Percentiles rank a stretch among this genome's conserved stretches.
These are phyloP conservation scores for Aaosphaeria pasadenensis DNA, from an alignment of 2,329 filamentous ascomycete genomes.

Conservation along the genomic window DNA sequence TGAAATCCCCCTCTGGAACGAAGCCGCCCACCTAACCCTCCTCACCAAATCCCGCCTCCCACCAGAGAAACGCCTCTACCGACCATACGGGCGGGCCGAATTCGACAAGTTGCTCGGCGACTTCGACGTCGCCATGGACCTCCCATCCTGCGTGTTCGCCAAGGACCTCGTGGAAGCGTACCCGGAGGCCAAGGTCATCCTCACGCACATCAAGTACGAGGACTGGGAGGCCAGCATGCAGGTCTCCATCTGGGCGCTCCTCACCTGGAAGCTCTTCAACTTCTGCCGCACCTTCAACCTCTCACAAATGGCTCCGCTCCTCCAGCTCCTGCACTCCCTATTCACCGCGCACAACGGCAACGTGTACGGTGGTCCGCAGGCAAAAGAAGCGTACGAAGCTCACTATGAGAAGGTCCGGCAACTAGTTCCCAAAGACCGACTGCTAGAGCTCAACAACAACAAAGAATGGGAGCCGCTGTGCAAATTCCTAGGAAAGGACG, in stretches of 20 bases:
- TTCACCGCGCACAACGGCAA: constrained; percentile 23
- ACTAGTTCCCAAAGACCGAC: constrained; percentile 14
- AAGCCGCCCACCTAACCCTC: constrained; percentile 24
- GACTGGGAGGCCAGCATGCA: constrained; percentile 26
- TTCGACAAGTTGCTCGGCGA: constrained; percentile 48
- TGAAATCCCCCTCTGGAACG: constrained; percentile 24
- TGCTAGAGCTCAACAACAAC: constrained; percentile 26
- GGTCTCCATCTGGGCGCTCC: constrained; percentile 21
- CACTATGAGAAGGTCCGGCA: constrained; percentile 23
- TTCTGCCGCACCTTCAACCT: constrained; percentile 15
- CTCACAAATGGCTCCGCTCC: constrained; percentile 21
- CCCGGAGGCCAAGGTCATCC: constrained; percentile 31
- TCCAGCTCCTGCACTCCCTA: constrained; percentile 16
- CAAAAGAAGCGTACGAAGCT: constrained; percentile 17
- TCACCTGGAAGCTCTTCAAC: constrained; percentile 20
- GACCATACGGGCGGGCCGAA: constrained; percentile 33
- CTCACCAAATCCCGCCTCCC: constrained; percentile 13
- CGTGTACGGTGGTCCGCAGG: constrained; percentile 14
- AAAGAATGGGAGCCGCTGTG: constrained; percentile 26
- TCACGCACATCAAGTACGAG: constrained; percentile 25
- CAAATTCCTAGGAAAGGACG: constrained; percentile 18
- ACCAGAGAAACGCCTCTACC: constrained; percentile 4
- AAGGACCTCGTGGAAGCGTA: constrained; percentile 28
- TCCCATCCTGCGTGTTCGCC: constrained; percentile 26
- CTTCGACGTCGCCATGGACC: constrained; percentile 36